These are phyloP conservation scores for Penicillium diatomitis DNA, from an alignment of 495 filamentous ascomycete species.

Conservation along the genomic window DNA sequence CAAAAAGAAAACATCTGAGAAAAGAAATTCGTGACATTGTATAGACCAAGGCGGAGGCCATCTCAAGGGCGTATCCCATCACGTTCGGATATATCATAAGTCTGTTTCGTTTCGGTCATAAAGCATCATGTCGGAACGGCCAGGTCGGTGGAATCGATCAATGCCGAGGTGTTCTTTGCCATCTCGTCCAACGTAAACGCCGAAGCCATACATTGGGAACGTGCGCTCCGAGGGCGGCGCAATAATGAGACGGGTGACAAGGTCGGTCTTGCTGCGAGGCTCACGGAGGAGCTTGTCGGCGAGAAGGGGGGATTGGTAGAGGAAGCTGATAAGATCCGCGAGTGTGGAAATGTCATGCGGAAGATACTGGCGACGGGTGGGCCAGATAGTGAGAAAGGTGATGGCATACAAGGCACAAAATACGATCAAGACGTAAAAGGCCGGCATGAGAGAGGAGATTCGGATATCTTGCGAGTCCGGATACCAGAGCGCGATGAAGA, in stretches of 20 bases:
- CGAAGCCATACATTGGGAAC: slow-evolving; percentile 50
- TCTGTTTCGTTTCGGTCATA: slow-evolving; percentile 29
- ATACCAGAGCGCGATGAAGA: slow-evolving; percentile 72
- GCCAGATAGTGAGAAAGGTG: slow-evolving; percentile 52
- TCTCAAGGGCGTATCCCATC: no score
- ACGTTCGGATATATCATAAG: not conserved
- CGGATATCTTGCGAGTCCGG: slow-evolving; percentile 42
- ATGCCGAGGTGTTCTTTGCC: slow-evolving; percentile 57
- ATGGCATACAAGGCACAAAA: slow-evolving; percentile 61
- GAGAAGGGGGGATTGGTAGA: slow-evolving; percentile 60
- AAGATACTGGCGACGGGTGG: slow-evolving; percentile 45
- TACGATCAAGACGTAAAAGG: slow-evolving; percentile 54
- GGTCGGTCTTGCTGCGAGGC: slow-evolving; percentile 48
- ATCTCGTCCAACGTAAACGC: slow-evolving; percentile 51
- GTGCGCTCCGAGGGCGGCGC: slow-evolving; percentile 38
- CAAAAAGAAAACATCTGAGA: no score
- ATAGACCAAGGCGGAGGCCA: no score
- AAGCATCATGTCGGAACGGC: slow-evolving; percentile 37
- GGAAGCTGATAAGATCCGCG: slow-evolving; percentile 67
- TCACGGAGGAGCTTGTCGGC: slow-evolving; percentile 57
- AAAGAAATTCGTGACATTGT: no score
- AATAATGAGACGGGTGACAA: slow-evolving; percentile 52
- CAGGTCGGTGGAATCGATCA: slow-evolving; percentile 46
- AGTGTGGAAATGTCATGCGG: slow-evolving; percentile 63
- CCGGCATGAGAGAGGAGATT: slow-evolving; percentile 60